A percentile compares a stretch with the other conserved stretches of the same genome.
phyloP scores from a whole-genome alignment of 2,329 filamentous ascomycete species.

The Alternaria sp. region DNA sequence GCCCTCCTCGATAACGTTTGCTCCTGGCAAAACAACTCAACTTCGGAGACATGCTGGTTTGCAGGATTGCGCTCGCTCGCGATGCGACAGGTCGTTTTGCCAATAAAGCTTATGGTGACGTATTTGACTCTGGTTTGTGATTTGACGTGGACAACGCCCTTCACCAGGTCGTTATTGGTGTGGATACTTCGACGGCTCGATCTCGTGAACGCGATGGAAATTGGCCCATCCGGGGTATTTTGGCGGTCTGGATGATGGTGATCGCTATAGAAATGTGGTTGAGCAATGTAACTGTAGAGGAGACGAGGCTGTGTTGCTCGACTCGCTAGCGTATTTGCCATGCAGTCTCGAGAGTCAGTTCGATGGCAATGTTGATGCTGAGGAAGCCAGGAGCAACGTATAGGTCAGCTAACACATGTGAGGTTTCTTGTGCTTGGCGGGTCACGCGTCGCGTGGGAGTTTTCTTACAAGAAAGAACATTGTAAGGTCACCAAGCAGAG shows the following conservation, averaged over 20 bases:
- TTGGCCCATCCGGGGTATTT: conserved; percentile 22
- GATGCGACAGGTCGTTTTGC: conserved; percentile 24
- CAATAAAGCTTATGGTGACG: conserved; percentile 24
- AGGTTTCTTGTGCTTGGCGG: not conserved
- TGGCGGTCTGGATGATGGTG: conserved; percentile 22
- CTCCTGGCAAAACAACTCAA: conserved; percentile 19
- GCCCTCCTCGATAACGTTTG: conserved; percentile 6
- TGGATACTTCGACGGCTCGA: conserved; percentile 24
- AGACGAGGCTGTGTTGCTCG: conserved; percentile 13
- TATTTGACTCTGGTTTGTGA: conserved; percentile 15
- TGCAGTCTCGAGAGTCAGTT: not conserved
- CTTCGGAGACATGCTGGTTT: conserved; percentile 17
- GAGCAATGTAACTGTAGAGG: conserved; percentile 22
- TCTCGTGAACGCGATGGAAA: conserved; percentile 23
- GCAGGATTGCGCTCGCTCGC: conserved; percentile 20
- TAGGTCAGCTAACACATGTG: not conserved
- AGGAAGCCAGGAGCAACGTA: not conserved
- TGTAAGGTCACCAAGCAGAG: not conserved
- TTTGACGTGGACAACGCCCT: conserved; percentile 26
- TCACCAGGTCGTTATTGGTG: conserved; percentile 28
- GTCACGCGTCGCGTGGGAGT: not conserved
- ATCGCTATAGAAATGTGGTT: conserved; percentile 25
- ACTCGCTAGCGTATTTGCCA: conserved; percentile 8
- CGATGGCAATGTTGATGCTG: not conserved
- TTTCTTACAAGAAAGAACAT: not conserved